Percentiles rank a stretch among this genome's conserved stretches.
These are phyloP conservation scores for Epicoccum nigrum DNA, from an alignment of 2,329 filamentous ascomycete species.

Conservation along the genomic window DNA sequence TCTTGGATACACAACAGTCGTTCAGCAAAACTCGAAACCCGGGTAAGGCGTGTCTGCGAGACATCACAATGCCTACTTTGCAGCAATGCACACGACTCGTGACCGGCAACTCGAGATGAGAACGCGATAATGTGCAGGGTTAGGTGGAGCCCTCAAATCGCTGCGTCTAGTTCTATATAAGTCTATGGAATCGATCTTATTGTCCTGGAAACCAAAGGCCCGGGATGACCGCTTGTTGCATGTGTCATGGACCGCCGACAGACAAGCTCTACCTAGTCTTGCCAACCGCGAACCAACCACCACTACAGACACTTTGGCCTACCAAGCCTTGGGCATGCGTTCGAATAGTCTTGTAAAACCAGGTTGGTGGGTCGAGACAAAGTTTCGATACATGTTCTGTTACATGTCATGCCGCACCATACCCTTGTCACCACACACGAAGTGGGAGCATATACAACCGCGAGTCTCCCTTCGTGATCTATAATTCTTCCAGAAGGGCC, in stretches of 20 bases:
- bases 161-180: not conserved
- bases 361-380: conserved; percentile 10
- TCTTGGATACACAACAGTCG: too few species aligned
- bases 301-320: not conserved
- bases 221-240: conserved; percentile 14
- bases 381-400: conserved; percentile 15
- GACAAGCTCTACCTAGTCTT: conserved; percentile 6
- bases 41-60: too few species aligned
- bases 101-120: too few species aligned
- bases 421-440: not conserved
- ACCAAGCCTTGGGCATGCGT: conserved; percentile 12
- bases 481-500: conserved; percentile 9
- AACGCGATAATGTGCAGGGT: too few species aligned
- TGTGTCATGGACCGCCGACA: not conserved
- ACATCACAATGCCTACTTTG: too few species aligned
- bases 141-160: not conserved
- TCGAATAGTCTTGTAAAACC: conserved; percentile 3
- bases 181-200: not conserved
- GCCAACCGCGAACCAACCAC: conserved; percentile 1
- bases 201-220: conserved; percentile 3
- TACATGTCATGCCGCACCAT: conserved; percentile 17
- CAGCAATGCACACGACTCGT: too few species aligned
- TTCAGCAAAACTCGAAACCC: too few species aligned
- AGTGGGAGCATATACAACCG: conserved; percentile 4
- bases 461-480: not conserved